Base-by-base conservation (phyloP, 441 rosid genomes). In the Mallotus repandus region DNA sequence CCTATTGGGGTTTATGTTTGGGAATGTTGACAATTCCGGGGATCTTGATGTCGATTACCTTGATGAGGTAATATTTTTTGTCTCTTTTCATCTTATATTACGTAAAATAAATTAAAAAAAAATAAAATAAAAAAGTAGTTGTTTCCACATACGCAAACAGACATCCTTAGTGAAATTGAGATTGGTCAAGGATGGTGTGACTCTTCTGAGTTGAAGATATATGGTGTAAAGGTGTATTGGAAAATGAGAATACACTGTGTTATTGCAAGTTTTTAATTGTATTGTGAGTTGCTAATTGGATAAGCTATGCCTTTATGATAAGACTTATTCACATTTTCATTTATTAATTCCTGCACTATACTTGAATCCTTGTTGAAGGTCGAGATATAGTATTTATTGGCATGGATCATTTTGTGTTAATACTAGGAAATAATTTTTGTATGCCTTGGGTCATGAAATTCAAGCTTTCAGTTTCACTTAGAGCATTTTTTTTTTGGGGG, bases 11-110 rank as follows among this genome's bases (percentile, higher is more conserved):
- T 93, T 96, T 81, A 89, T 96, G 89, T 93, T 96, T 63, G 97
- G 97, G 67, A 96, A 96, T 79, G 97, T 96, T 71, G 96, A 96
- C 78, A 87, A 93, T 80, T 84, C 94, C 9, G 99, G 99, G 14
- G 98, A 93, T 81, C 94, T 96, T 68, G 99, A 96, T 73, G 97
- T 86, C 66, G 99, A 96, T 86, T 96, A 96, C 81, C 98, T 96
- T 71, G 99, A 96, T 78, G 96, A 93, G 97, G 98, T 93, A 75
- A 75, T 77, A 45, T 66, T 52, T 55, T 73, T 52, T 49, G 18
- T 66, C 63, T 78, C 55, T 16, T 73, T 46, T 22, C 35, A 15
- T 53, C 12, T 66, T 63, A 21, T 43, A 8, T 52, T 69, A 55
- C 13, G 32, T 29, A 29, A 29, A 29, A 66, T 49, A 50, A 61